Conservation (phyloP, 1,284 basidiomycete species). For the Xerocomus tenax region DNA sequence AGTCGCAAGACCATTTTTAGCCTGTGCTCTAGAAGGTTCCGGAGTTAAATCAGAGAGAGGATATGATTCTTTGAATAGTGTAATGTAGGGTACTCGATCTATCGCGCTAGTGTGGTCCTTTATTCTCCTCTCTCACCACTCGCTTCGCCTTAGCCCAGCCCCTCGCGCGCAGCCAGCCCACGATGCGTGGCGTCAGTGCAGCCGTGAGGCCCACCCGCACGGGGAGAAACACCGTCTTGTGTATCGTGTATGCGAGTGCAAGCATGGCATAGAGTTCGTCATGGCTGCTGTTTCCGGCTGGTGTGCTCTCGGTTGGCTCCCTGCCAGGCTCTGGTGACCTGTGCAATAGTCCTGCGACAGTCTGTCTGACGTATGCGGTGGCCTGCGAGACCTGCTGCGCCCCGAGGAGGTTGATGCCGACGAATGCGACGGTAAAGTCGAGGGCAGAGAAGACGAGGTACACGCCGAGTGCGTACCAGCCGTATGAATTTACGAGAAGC, state of each 20-base stretch:
- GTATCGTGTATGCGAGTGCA: constrained; percentile 87
- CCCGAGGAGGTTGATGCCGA: constrained; percentile 78
- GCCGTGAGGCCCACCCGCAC: constrained; percentile 85
- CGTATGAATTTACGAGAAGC: constrained; percentile 83
- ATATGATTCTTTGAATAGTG: background rate
- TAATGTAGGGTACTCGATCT: background rate
- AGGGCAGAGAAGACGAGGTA: constrained; percentile 65
- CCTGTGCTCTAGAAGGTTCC: background rate
- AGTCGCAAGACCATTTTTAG: background rate
- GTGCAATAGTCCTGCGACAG: constrained; percentile 36
- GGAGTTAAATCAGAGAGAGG: background rate
- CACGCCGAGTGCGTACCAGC: constrained; percentile 86
- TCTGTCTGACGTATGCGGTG: constrained; percentile 51
- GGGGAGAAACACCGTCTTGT: constrained; percentile 92
- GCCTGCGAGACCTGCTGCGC: constrained; percentile 79
- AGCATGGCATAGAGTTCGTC: constrained; percentile 86
- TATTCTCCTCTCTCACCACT: constrained; percentile 39
- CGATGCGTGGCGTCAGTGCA: constrained; percentile 76
- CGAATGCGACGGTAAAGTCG: constrained; percentile 80
- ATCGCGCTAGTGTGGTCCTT: background rate
- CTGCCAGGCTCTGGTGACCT: constrained; percentile 55
- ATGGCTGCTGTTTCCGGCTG: constrained; percentile 34
- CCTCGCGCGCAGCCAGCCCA: constrained; percentile 63
- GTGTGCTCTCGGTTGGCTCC: constrained; percentile 40
- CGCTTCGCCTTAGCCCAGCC: constrained; percentile 73